Conservation (phyloP, 352 stramenopile genomes). For the Globisporangium polare region DNA sequence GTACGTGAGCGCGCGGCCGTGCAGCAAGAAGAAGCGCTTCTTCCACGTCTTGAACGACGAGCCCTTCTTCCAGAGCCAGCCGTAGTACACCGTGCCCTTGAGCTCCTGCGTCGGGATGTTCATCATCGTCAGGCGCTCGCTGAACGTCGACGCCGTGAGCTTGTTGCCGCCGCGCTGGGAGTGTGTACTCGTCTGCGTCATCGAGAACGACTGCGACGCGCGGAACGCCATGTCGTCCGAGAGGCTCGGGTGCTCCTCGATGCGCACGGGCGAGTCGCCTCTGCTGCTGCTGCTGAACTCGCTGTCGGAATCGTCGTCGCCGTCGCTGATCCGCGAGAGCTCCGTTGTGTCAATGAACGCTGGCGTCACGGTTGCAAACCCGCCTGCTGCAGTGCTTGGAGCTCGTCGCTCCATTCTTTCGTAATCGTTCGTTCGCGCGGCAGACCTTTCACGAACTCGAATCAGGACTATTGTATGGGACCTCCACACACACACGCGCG, state of each 20-base stretch:
- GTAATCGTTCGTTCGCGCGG: not conserved
- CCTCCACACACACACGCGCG: not conserved
- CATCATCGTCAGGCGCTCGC: slow-evolving; percentile 57
- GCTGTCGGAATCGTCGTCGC: not conserved
- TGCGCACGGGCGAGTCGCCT: slow-evolving; percentile 14
- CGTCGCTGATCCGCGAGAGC: slow-evolving; percentile 9
- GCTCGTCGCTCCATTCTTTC: slow-evolving; percentile 5
- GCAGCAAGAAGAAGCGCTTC: slow-evolving; percentile 72
- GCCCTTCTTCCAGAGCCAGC: slow-evolving; percentile 76
- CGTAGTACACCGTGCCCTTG: slow-evolving; percentile 56
- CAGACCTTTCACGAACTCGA: not conserved
- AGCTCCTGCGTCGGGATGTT: slow-evolving; percentile 62
- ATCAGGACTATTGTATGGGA: not conserved
- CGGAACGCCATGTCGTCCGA: slow-evolving; percentile 17
- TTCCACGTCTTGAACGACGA: slow-evolving; percentile 79
- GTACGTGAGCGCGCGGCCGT: slow-evolving; percentile 64
- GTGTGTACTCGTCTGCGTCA: not conserved
- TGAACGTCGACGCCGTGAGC: slow-evolving; percentile 27
- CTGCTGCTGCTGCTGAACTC: not conserved
- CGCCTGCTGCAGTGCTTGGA: not conserved
- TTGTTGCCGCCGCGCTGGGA: slow-evolving; percentile 8
- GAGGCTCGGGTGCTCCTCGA: slow-evolving; percentile 12
- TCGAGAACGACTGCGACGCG: slow-evolving; percentile 14
- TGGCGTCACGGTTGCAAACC: not conserved
- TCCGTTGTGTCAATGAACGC: slow-evolving; percentile 18